Conservation (phyloP, 495 filamentous ascomycete genomes). For the Daldinia childiae region DNA sequence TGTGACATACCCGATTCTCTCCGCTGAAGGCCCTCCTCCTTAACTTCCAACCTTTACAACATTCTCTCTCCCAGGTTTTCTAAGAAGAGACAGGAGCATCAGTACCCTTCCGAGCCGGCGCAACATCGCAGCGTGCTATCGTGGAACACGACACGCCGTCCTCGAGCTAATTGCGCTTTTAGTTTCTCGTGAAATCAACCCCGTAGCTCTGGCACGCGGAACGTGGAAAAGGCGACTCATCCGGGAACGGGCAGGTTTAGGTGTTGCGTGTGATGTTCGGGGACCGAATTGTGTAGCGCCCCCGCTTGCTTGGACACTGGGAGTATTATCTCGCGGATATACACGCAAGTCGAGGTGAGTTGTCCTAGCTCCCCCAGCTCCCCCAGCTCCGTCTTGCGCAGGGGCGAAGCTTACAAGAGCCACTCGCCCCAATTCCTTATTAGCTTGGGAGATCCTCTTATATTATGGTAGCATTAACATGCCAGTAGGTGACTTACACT, state of each 20-base stretch:
- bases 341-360: constrained; percentile 44
- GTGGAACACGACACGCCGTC: constrained; percentile 42
- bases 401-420: constrained; percentile 25
- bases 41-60: constrained; percentile 44
- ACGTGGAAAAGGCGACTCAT: constrained; percentile 50
- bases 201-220: constrained; percentile 47
- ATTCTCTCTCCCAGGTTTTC: constrained; percentile 11
- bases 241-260: constrained; percentile 56
- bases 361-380: neutral
- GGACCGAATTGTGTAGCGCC: constrained; percentile 58
- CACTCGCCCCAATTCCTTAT: constrained; percentile 27
- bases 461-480: constrained; percentile 36
- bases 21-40: constrained; percentile 34
- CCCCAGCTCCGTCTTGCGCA: constrained; percentile 12
- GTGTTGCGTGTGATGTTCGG: constrained; percentile 61
- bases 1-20: constrained; percentile 36
- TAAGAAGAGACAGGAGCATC: constrained; percentile 37
- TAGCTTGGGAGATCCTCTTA: constrained; percentile 7
- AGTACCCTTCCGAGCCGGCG: constrained; percentile 38
- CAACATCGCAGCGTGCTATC: constrained; percentile 42
- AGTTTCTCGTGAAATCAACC: constrained; percentile 40
- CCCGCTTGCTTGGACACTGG: constrained; percentile 51
- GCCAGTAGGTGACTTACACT: constrained; percentile 45
- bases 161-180: constrained; percentile 41
- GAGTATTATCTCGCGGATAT: constrained; percentile 45